Conservation (phyloP, 768 basidiomycete genomes). For the Boletus vinaceobasis region DNA sequence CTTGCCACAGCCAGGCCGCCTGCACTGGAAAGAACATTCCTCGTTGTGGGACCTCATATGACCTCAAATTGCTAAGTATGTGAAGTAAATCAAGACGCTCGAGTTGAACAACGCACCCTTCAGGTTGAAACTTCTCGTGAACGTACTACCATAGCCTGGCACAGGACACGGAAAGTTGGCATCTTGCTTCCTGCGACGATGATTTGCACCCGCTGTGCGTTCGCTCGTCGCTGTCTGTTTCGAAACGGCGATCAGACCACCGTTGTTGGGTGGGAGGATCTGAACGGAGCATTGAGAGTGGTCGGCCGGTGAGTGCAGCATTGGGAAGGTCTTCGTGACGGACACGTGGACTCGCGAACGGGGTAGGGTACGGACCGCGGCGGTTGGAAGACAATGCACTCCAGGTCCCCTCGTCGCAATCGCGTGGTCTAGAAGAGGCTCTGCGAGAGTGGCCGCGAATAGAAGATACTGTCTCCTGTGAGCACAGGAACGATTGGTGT, state of each 20-base stretch:
- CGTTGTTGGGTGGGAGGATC: conserved; percentile 6
- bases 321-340: conserved; percentile 49
- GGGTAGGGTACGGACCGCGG: conserved; percentile 64
- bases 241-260: conserved; percentile 31
- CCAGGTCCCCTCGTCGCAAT: conserved; percentile 29
- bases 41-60: conserved; percentile 94
- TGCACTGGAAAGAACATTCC: conserved; percentile 92
- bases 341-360: conserved; percentile 61
- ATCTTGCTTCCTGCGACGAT: conserved; percentile 81
- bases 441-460: conserved; percentile 43
- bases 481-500: conserved; percentile 43
- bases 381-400: conserved; percentile 38
- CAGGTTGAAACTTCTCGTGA: conserved; percentile 90
- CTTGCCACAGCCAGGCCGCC: conserved; percentile 92
- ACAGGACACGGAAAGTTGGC: conserved; percentile 84
- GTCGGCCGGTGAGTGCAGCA: conserved; percentile 26
- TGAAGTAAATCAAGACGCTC: conserved; percentile 10
- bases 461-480: conserved; percentile 34
- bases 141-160: conserved; percentile 80
- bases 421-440: conserved; percentile 39
- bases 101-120: conserved; percentile 54
- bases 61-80: conserved; percentile 41
- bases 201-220: conserved; percentile 83
- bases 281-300: conserved; percentile 19
- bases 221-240: conserved; percentile 90